Evolutionary conservation across 352 stramenopile genomes (phyloP), one percentile per base, ranked within the genome.

Genomic region (Pythium oligandrum): DNA sequence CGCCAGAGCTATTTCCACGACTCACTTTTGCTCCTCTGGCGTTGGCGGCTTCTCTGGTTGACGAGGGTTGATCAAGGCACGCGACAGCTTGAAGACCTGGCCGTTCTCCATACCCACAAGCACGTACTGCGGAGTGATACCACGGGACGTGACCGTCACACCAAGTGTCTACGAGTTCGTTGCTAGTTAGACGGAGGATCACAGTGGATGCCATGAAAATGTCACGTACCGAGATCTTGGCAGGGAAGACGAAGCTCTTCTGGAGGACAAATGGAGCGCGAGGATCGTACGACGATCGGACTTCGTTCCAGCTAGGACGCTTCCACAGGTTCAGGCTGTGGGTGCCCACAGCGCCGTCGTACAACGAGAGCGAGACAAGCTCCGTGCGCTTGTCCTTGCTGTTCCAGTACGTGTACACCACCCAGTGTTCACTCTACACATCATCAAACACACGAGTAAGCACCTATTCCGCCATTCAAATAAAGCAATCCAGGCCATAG

Each of bases 371-470:
- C 45, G 83, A 93, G 44, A 90, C 81, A 44, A 95, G 43, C 51
- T 93, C 83, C 1, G 79, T 92, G 48, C 80, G 82, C 59, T 90
- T 93, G 39, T 90, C 79, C 61, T 92, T 93, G 0, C 73, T 59
- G 69, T 98, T 99, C 80, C 93, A 98, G 74, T 92, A 99, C 33
- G 96, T 86, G 60, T 98, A 98, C 36, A 98, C 83, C 6, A 98
- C 68, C 90, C 88, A 98, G 66, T 99, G 99, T 55, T 99, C 96
- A 49, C 84, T 92, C 67, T 94, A 40, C 34, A 32, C 17, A 26
- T 26, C 17, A 26, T 26, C 17, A 26, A 26, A 26, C 17, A 26
- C 17, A 26, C 0, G 17, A 26, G 17, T 26, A 26, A 26, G 17
- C 17, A 26, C 17, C 17, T 26, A 26, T 26, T 26, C 17, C 17